These are phyloP conservation scores for Colletotrichum siamense DNA, from an alignment of 2,329 filamentous ascomycete genomes.

Conservation along the genomic window DNA sequence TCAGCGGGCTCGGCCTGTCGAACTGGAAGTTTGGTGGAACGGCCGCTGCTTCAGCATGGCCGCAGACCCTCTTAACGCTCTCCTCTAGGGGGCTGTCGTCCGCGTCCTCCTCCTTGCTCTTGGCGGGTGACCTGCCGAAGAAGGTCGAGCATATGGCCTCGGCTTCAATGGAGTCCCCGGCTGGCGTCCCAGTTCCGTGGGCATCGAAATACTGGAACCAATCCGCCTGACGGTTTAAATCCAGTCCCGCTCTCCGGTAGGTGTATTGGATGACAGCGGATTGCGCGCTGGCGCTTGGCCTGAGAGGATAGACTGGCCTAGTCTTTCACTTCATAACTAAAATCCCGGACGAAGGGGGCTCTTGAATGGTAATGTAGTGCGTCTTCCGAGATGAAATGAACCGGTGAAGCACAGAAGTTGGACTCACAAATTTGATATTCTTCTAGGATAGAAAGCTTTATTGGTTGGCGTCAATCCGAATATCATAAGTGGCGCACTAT, in stretches of 20 bases:
- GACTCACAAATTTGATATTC: too few species aligned
- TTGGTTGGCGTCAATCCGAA: too few species aligned
- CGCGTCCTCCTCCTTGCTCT: constrained; percentile 11
- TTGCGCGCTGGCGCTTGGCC: constrained; percentile 36
- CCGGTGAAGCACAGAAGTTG: too few species aligned
- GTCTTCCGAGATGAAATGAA: too few species aligned
- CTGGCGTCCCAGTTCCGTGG: constrained; percentile 43
- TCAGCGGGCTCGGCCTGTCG: constrained; percentile 28
- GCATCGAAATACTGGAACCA: constrained; percentile 27
- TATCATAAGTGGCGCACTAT: too few species aligned
- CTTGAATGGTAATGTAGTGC: too few species aligned
- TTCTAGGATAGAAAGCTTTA: too few species aligned
- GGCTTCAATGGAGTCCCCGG: constrained; percentile 42
- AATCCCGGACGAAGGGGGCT: too few species aligned
- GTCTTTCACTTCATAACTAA: too few species aligned
- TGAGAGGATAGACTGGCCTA: constrained; percentile 31
- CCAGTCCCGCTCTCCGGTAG: constrained; percentile 24
- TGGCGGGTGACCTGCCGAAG: not conserved
- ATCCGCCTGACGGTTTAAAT: constrained; percentile 8
- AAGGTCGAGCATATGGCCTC: constrained; percentile 27
- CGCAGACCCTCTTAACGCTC: constrained; percentile 30
- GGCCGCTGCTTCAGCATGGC: constrained; percentile 30
- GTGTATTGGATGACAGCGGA: constrained; percentile 27
- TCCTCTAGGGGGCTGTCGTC: constrained; percentile 25
- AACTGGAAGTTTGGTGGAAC: constrained; percentile 37